Evolutionary conservation across 2,329 filamentous ascomycete species (phyloP).

Genomic region (Aspergillus alliaceus): DNA sequence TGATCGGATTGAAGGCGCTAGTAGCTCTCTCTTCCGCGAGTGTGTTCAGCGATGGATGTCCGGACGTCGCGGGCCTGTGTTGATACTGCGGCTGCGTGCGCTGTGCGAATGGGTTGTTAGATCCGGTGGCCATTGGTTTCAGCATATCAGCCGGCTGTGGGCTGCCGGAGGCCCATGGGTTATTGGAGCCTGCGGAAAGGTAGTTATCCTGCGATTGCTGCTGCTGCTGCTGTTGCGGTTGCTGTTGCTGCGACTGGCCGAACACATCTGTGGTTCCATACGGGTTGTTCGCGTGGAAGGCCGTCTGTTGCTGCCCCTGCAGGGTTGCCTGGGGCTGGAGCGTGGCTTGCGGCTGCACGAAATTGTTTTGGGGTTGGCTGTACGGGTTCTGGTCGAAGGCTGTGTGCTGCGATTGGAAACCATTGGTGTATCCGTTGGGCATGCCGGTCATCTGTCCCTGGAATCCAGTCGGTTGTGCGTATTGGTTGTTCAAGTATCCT

Average conservation of each 20-base stretch:
- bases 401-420: slow-evolving; percentile 68
- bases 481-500: slow-evolving; percentile 66
- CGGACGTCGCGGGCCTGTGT: slow-evolving; percentile 51
- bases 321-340: slow-evolving; percentile 57
- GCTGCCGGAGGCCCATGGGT: slow-evolving; percentile 77
- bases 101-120: slow-evolving; percentile 90
- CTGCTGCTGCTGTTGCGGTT: slow-evolving; percentile 40
- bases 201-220: slow-evolving; percentile 58
- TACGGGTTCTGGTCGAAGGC: slow-evolving; percentile 63
- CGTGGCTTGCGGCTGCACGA: slow-evolving; percentile 52
- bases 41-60: slow-evolving; percentile 70
- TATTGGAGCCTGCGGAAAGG: slow-evolving; percentile 80
- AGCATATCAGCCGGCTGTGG: slow-evolving; percentile 63
- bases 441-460: slow-evolving; percentile 61
- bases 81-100: slow-evolving; percentile 58
- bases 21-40: slow-evolving; percentile 84
- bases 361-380: slow-evolving; percentile 40
- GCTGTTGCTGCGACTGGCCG: slow-evolving; percentile 52
- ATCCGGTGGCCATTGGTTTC: slow-evolving; percentile 84
- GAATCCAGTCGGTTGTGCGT: slow-evolving; percentile 77
- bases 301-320: slow-evolving; percentile 61
- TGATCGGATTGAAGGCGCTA: slow-evolving; percentile 48
- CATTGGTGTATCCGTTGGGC: slow-evolving; percentile 68
- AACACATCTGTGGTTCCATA: slow-evolving; percentile 49
- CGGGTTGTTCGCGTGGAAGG: slow-evolving; percentile 58